Evolutionary conservation across 805 yeast genomes (phyloP), one percentile per base, ranked within the genome.

Genomic region (Candida morakotiae): DNA sequence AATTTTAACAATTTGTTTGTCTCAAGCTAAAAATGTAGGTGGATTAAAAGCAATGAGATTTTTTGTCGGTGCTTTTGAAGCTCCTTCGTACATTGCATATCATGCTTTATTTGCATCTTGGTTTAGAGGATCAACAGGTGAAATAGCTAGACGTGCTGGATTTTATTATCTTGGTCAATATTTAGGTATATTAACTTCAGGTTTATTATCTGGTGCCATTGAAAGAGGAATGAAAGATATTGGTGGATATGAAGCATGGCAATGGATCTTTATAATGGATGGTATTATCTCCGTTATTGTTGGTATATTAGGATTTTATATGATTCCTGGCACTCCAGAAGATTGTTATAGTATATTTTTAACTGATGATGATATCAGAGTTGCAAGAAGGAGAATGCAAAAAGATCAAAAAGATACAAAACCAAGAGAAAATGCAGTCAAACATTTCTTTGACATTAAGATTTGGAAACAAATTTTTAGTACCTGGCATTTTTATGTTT

Each of bases 191-290:
- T 61, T 80, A 40, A 77, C 84, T 11, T 69, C 83, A 1, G 83
- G 85, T 28, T 72, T 78, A 42, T 60, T 82, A 28, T 81, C 80
- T 46, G 75, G 81, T 13, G 74, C 80, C 9, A 68, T 79, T 20
- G 71, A 61, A 39, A 48, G 65, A 16, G 46, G 57, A 27, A 51
- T 82, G 45, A 58, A 67, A 37, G 85, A 83, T 21, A 61, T 52
- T 9, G 49, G 55, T 32, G 86, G 86, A 0, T 58, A 75, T 9
- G 67, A 69, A 6, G 79, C 85, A 10, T 82, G 87, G 87, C 68
- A 80, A 62, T 83, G 87, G 87, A 75, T 79, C 52, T 82, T 79
- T 49, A 75, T 83, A 32, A 68, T 83, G 42, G 86, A 81, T 52
- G 81, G 81, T 9, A 48, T 75, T 33, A 69, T 83, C 34, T 75